These are phyloP conservation scores for Sutorius australiensis DNA, from an alignment of 768 basidiomycete genomes.

Conservation along the genomic window DNA sequence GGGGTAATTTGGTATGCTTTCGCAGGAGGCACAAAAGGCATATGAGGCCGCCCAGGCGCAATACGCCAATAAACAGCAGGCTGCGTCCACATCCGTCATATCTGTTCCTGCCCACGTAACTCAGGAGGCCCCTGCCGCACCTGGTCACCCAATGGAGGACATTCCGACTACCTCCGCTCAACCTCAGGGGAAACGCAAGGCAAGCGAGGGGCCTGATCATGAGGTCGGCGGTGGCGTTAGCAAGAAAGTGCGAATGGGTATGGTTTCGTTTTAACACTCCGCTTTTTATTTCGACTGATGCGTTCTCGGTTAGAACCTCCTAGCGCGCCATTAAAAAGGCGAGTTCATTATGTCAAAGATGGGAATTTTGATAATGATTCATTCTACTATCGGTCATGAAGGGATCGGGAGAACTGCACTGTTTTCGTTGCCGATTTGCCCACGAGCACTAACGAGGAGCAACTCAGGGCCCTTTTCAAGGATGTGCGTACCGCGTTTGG, in stretches of 20 bases:
- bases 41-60: slow-evolving; percentile 52
- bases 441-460: slow-evolving; percentile 52
- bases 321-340: slow-evolving; percentile 59
- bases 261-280: slow-evolving; percentile 17
- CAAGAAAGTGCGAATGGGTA: slow-evolving; percentile 66
- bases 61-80: slow-evolving; percentile 40
- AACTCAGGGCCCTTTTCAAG: slow-evolving; percentile 73
- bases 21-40: slow-evolving; percentile 63
- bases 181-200: slow-evolving; percentile 57
- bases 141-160: slow-evolving; percentile 40
- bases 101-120: slow-evolving; percentile 5
- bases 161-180: slow-evolving; percentile 30
- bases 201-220: slow-evolving; percentile 42
- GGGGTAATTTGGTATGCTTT: background rate
- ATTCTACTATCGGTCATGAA: slow-evolving; percentile 27
- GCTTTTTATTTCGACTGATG: slow-evolving; percentile 1
- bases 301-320: slow-evolving; percentile 37
- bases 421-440: slow-evolving; percentile 81
- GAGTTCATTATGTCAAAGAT: background rate
- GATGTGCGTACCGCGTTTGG: slow-evolving; percentile 53
- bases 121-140: background rate
- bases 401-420: slow-evolving; percentile 94
- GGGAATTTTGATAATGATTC: background rate
- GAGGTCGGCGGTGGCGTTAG: slow-evolving; percentile 39
- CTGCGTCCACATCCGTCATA: slow-evolving; percentile 32